These are phyloP conservation scores for Exophiala aquamarina DNA, from an alignment of 2,329 filamentous ascomycete species.

Conservation along the genomic window DNA sequence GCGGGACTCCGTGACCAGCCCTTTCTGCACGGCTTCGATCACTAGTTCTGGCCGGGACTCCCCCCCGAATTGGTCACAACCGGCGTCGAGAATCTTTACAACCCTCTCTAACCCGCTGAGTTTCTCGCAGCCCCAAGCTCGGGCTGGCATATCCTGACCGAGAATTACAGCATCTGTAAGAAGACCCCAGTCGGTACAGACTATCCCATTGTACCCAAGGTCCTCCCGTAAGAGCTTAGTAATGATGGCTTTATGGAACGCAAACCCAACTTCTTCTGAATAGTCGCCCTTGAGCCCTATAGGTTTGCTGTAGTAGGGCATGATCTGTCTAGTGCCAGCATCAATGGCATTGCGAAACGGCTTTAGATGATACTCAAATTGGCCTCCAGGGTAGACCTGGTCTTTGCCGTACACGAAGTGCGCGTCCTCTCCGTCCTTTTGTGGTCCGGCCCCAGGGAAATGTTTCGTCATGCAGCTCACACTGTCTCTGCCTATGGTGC, in stretches of 20 bases:
- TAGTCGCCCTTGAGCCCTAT: constrained; percentile 4
- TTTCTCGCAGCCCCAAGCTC: constrained; percentile 49
- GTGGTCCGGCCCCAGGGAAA: constrained; percentile 53
- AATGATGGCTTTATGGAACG: constrained; percentile 53
- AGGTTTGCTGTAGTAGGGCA: constrained; percentile 18
- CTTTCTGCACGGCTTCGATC: constrained; percentile 14
- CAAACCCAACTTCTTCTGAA: constrained; percentile 38
- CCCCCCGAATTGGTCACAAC: constrained; percentile 55
- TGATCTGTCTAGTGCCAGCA: constrained; percentile 11
- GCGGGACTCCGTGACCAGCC: constrained; percentile 43
- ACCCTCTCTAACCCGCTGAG: constrained; percentile 44
- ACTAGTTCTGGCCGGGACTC: constrained; percentile 51
- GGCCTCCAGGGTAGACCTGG: constrained; percentile 50
- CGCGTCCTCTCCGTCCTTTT: constrained; percentile 52
- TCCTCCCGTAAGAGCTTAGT: constrained; percentile 50
- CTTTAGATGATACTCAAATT: constrained; percentile 38
- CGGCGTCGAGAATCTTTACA: constrained; percentile 49
- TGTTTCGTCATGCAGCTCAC: constrained; percentile 51
- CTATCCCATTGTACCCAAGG: constrained; percentile 53
- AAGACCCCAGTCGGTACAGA: constrained; percentile 55
- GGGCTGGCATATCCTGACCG: constrained; percentile 30
- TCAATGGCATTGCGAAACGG: constrained; percentile 16
- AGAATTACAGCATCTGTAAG: constrained; percentile 46
- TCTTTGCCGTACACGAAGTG: constrained; percentile 56
- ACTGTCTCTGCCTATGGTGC: too few species aligned